Conservation (phyloP, 331 rosid species). For the Phaseolus coccineus region DNA sequence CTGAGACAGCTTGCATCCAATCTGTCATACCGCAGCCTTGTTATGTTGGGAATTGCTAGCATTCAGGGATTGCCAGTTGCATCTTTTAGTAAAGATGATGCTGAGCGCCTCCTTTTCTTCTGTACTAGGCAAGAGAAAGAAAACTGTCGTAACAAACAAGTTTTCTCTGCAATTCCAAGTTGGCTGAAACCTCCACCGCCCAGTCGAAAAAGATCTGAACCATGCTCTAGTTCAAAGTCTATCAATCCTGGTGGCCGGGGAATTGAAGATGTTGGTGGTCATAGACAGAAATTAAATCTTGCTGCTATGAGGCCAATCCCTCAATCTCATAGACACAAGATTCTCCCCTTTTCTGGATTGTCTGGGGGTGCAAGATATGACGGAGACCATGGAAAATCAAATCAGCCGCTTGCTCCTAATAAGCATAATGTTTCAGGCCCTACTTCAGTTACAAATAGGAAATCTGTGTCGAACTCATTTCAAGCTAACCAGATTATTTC, state of each 20-base stretch:
- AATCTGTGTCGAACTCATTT: conserved; percentile 68
- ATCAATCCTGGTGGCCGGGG: conserved; percentile 42
- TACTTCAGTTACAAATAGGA: conserved; percentile 67
- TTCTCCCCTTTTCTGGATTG: conserved; percentile 78
- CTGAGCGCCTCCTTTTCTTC: conserved; percentile 86
- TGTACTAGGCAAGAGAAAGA: conserved; percentile 58
- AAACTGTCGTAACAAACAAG: conserved; percentile 39
- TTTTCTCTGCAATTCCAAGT: conserved; percentile 61
- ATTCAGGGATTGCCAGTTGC: conserved; percentile 93
- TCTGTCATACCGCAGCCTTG: conserved; percentile 78
- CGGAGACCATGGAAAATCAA: conserved; percentile 71
- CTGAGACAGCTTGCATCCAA: conserved; percentile 93
- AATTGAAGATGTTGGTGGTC: conserved; percentile 37
- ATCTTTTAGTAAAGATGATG: conserved; percentile 81
- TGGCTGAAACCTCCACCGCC: conserved; percentile 89
- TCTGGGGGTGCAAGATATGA: conserved; percentile 64
- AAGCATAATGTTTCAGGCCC: conserved; percentile 69
- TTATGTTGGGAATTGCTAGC: conserved; percentile 84
- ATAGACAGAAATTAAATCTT: conserved; percentile 62
- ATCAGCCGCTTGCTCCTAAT: conserved; percentile 56
- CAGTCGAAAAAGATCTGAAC: conserved; percentile 68
- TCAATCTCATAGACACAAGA: conserved; percentile 67
- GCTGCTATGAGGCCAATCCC: conserved; percentile 94
- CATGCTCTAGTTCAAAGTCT: conserved; percentile 48
- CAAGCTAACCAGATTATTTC: conserved; percentile 85